A percentile compares a stretch with the other conserved stretches of the same genome.
Evolutionary conservation across 1,284 basidiomycete species (phyloP).

Genomic region (Mycosarcoma mackinlayi): DNA sequence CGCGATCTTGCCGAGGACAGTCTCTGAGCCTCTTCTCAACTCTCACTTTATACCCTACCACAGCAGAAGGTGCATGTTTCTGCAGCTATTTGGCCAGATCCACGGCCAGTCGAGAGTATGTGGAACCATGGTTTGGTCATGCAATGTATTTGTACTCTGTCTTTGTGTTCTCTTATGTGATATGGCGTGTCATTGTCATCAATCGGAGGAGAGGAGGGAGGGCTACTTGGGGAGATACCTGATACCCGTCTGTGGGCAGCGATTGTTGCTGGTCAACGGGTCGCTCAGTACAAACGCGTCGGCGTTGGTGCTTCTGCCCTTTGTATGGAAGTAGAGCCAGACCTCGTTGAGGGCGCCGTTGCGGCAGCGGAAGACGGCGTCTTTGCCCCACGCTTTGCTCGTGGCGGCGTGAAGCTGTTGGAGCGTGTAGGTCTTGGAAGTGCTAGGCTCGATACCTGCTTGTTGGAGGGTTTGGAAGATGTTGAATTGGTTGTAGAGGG

Average conservation of each 20-base stretch:
- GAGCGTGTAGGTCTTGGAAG: constrained; percentile 22
- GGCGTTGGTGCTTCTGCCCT: constrained; percentile 20
- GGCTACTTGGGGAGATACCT: constrained; percentile 47
- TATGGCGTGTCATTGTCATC: too few relatives aligned
- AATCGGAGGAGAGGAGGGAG: too few relatives aligned
- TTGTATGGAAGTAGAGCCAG: constrained; percentile 47
- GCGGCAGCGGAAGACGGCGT: constrained; percentile 33
- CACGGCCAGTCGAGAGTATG: too few relatives aligned
- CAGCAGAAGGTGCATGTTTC: too few relatives aligned
- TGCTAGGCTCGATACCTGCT: constrained; percentile 31
- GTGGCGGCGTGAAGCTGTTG: constrained; percentile 28
- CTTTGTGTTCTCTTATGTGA: too few relatives aligned
- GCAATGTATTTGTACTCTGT: too few relatives aligned
- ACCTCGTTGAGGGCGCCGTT: constrained; percentile 42
- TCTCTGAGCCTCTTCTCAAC: background rate
- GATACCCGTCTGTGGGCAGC: constrained; percentile 37
- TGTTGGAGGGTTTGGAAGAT: constrained; percentile 30
- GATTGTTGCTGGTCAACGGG: constrained; percentile 33
- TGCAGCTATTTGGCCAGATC: too few relatives aligned
- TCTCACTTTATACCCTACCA: constrained; percentile 1
- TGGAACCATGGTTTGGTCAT: too few relatives aligned
- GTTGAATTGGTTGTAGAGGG: constrained; percentile 36
- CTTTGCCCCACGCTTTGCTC: constrained; percentile 22
- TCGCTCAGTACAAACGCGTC: constrained; percentile 28
- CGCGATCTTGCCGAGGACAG: constrained; percentile 13